A percentile compares a stretch with the other conserved stretches of the same genome.
phyloP scores from a whole-genome alignment of 345 rosid species.

The Sonneratia alba region DNA sequence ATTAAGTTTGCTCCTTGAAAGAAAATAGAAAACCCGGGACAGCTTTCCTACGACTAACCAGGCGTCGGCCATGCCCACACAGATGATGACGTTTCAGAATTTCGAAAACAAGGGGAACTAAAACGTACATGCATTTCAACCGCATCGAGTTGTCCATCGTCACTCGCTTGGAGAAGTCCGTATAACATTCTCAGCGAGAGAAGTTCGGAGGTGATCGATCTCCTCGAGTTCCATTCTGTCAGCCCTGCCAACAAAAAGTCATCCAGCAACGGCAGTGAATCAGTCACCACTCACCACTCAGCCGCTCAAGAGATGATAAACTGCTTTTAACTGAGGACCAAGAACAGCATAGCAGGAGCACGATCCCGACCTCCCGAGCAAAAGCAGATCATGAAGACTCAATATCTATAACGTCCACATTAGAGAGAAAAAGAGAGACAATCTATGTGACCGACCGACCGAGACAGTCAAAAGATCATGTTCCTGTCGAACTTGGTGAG shows the following conservation, averaged over 20 bases:
- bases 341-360: background rate
- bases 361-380: background rate
- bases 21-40: background rate
- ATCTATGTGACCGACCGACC: background rate
- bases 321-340: too few species aligned
- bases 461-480: background rate
- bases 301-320: too few species aligned
- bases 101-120: background rate
- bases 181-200: slow-evolving; percentile 41
- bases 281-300: background rate
- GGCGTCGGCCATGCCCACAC: background rate
- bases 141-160: slow-evolving; percentile 7
- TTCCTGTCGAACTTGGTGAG: background rate
- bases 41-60: background rate
- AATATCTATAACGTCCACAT: background rate
- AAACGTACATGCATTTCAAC: slow-evolving; percentile 25
- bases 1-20: too few species aligned
- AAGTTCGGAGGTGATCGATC: slow-evolving; percentile 30
- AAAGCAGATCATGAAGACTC: background rate
- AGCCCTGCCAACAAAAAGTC: background rate
- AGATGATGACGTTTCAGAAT: background rate
- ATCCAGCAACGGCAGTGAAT: background rate
- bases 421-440: too few species aligned
- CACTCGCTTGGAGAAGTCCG: slow-evolving; percentile 19
- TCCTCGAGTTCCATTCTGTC: slow-evolving; percentile 7